Base-by-base conservation (phyloP, 768 basidiomycete species). In the Dendrothele bispora region DNA sequence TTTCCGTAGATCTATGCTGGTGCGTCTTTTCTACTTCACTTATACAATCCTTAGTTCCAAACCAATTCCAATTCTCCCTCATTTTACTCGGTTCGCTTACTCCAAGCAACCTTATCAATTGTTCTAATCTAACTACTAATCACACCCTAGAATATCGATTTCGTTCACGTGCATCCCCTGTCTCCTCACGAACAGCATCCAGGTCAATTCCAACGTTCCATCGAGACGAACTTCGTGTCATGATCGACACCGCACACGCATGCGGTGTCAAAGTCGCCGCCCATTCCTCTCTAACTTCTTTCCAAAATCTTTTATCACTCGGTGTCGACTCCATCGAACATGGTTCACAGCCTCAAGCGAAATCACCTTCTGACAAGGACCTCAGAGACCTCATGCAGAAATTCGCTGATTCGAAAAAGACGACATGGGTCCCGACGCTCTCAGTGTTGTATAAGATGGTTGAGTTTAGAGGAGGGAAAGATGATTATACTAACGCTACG, bases 311-410 rank as follows among this genome's bases (percentile, higher is more conserved):
- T 4, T 59, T 69, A 15, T 56, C 58, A 5, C 59, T 76, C 7
- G 69, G 66, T 7, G 66, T 80, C 42, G 76, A 85, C 56, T 77
- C 72, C 21, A 68, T 87, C 49, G 83, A 86, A 56, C 85, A 85
- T 57, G 83, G 77, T 2, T 62, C 54, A 17, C 63, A 66, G 55
- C 50, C 43, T 15, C 53, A 22, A 56, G 57, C 39, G 45, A 50
- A 11, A 36, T 49, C 41, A n/a, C n/a, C n/a, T n/a, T n/a, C n/a
- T n/a, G n/a, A n/a, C n/a, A n/a, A n/a, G n/a, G n/a, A n/a, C n/a
- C n/a, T n/a, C n/a, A n/a, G n/a, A n/a, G n/a, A n/a, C n/a, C 42
- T 62, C 28, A 56, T 72, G 18, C 43, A 51, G 14, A 56, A 58
- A n/a, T 58, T 70, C 30, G 56, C 60, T 8, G 17, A n/a, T 44